phyloP scores from a whole-genome alignment of 352 stramenopile genomes.

The Pythium folliculosum region DNA sequence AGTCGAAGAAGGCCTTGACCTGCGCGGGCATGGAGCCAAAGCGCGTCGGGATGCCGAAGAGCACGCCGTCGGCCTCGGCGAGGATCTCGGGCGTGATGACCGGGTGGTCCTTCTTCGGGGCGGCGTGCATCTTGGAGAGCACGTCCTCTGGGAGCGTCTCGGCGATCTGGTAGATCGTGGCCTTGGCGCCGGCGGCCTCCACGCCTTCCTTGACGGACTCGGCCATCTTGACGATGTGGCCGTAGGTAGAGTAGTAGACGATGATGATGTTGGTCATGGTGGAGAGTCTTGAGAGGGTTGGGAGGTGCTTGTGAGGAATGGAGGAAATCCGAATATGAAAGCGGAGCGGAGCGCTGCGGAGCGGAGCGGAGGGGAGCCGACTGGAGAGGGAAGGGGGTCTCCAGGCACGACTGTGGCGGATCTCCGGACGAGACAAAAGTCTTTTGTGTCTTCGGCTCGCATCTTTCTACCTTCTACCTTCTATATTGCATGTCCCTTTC shows the following conservation, averaged over 20 bases:
- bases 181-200: constrained; percentile 45
- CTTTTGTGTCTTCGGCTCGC: no score
- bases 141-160: constrained; percentile 76
- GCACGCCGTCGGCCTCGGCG: constrained; percentile 63
- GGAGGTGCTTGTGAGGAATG: constrained; percentile 14
- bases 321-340: constrained; percentile 14
- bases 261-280: constrained; percentile 66
- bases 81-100: constrained; percentile 58
- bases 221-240: constrained; percentile 66
- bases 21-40: constrained; percentile 85
- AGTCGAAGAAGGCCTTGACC: constrained; percentile 90
- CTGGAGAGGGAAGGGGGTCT: no score
- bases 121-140: constrained; percentile 65
- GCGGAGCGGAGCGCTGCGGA: not conserved
- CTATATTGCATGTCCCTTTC: not conserved
- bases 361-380: no score
- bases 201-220: constrained; percentile 62
- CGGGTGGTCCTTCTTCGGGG: constrained; percentile 60
- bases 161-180: constrained; percentile 61
- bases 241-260: constrained; percentile 82
- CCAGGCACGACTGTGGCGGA: no score
- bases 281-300: not conserved
- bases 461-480: no score
- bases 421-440: no score
- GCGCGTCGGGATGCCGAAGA: constrained; percentile 86